Base-by-base conservation (phyloP, 2,329 filamentous ascomycete species). In the Nemania sp. region DNA sequence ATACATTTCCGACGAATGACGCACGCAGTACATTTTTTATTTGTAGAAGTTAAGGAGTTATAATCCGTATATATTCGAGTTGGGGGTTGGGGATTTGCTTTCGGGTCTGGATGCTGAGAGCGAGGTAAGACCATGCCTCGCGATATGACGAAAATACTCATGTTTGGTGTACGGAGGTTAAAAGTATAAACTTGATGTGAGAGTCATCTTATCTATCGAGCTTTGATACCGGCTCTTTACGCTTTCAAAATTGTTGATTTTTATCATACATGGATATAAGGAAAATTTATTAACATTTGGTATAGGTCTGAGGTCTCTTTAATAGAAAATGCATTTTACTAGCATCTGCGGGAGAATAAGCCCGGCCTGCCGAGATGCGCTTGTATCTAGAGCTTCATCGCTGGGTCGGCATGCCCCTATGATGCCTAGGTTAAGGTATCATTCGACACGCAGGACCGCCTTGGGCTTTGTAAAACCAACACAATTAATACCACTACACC, bases 391-490 rank as follows among this genome's bases (percentile, higher is more conserved):
- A 62, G 2, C 64, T 26, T 58, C 69, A 58, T 61, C 53, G 5
- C 59, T 64, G 11, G 26, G 47, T 22, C 70, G 59, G 24, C 56
- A 53, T 35, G 26, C 70, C 35, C 70, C 64, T 66, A 63, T 43
- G 27, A 58, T 63, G 5, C 63, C 70, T 2, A 67, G 66, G 38
- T 13, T n/a, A 61, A 63, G 51, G 27, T 22, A 32, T 5, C 63
- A 60, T 24, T 10, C 22, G 32, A 57, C 62, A 52, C 49, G 13
- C 29, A 10, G 56, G 58, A 72, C 72, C 49, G 66, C 72, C 11
- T 64, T 75, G 8, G 53, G 68, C 24, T 69, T 72, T 49, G 54
- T 67, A 57, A 73, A 70, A 53, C 57, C 70, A 60, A 73, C 60
- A 22, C 66, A 72, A 35, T 64, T 73, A 54, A 70, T 65, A 52